A percentile compares a stretch with the other conserved stretches of the same genome.
Conservation (phyloP, 768 basidiomycete species). For the Russula sp. region DNA sequence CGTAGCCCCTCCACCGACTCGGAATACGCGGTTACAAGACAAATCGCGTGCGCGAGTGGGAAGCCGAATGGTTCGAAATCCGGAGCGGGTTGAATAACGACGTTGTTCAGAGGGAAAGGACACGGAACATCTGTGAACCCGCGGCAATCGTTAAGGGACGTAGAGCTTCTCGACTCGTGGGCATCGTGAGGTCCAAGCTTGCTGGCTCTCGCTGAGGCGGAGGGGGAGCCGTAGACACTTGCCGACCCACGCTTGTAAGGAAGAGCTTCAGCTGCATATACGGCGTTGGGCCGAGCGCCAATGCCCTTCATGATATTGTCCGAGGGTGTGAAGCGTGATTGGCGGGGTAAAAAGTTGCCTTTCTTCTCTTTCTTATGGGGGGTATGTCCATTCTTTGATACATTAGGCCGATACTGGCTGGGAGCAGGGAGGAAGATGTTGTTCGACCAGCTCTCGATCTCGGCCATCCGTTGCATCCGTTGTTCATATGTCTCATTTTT, state of each 20-base stretch:
- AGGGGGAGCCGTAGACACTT: conserved; percentile 28
- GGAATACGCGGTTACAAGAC: conserved; percentile 96
- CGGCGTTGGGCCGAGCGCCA: conserved; percentile 51
- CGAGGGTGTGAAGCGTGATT: conserved; percentile 69
- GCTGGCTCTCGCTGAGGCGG: conserved; percentile 33
- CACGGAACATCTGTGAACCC: conserved; percentile 65
- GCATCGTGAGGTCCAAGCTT: conserved; percentile 71
- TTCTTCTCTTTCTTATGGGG: conserved; percentile 46
- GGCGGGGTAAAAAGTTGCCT: conserved; percentile 57
- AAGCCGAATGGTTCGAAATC: conserved; percentile 96
- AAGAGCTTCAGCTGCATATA: conserved; percentile 59
- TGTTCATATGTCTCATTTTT: conserved; percentile 89
- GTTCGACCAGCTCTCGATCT: conserved; percentile 95
- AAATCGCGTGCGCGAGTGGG: conserved; percentile 89
- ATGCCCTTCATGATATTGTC: conserved; percentile 51
- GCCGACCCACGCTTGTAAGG: conserved; percentile 53
- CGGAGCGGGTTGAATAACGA: conserved; percentile 86
- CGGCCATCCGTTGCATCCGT: conserved; percentile 79
- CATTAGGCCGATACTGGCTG: conserved; percentile 84
- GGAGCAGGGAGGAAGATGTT: conserved; percentile 96
- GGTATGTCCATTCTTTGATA: conserved; percentile 58
- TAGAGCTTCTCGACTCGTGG: conserved; percentile 74
- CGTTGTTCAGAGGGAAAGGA: conserved; percentile 87
- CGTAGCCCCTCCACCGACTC: conserved; percentile 94
- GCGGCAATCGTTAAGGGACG: conserved; percentile 56